Evolutionary conservation across 202 grass and related monocot genomes (phyloP), one percentile per base, ranked within the genome.

Genomic region (Musa balbisiana): DNA sequence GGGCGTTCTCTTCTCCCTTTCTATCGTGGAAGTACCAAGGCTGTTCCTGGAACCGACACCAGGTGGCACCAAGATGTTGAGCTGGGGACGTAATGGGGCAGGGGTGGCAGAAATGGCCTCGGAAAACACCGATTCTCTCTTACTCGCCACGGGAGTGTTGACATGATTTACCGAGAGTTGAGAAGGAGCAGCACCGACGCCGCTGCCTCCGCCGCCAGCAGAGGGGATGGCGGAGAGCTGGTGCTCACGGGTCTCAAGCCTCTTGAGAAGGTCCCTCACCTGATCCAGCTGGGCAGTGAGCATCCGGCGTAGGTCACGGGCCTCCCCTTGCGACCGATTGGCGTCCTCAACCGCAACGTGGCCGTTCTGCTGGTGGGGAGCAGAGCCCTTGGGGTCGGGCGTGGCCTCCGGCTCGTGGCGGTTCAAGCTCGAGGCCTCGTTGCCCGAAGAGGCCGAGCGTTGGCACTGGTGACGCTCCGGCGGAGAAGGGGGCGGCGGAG

Each of bases 231-330:
- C 62, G 0, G 84, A 76, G 13, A 65, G 20, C 75, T 77, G 60
- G 2, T 52, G 11, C 14, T 77, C 27, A 50, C 81, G 81, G 12
- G 86, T 79, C 79, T 63, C 67, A 9, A 92, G 82, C 69, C 86
- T 81, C 76, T 86, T 86, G 64, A 69, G 79, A 68, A 62, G 20
- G 19, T 81, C 73, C 73, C 89, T 84, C 58, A 92, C 89, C 81
- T 82, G 86, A 0, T 79, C 56, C 68, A 92, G 86, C 72, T 92
- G 84, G 26, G 86, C 27, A 24, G 86, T 52, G 72, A 92, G 84
- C 58, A 82, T 82, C 75, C 86, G 83, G 69, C 84, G 89, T 11
- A 89, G 76, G 6, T 92, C 86, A 11, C 82, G 33, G 33, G 27
- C 62, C n/a, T 66, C 75, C n/a, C 65, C 43, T 20, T 23, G 29